These are phyloP conservation scores for Persicaria tinctoria DNA, from an alignment of 148 eudicot genomes.

Conservation along the genomic window DNA sequence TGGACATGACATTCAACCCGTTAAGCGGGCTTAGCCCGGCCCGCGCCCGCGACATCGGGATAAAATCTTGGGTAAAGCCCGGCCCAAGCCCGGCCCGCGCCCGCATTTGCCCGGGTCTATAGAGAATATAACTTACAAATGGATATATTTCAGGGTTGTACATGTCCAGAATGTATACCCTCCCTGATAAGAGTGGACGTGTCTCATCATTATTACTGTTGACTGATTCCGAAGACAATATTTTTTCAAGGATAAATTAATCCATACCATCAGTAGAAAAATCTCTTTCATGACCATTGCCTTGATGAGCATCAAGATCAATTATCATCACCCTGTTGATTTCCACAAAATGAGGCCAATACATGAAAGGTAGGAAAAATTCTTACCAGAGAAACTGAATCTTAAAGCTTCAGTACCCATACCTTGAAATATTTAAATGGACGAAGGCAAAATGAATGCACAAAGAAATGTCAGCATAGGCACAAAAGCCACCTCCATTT, in stretches of 20 bases:
- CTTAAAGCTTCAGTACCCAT: slow-evolving; percentile 7
- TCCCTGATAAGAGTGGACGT: slow-evolving; percentile 32
- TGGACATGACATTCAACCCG: no score
- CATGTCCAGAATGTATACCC: slow-evolving; percentile 90
- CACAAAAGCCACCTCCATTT: slow-evolving; percentile 92
- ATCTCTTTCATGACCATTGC: slow-evolving; percentile 93
- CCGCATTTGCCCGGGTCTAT: no score
- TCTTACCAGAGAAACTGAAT: not conserved
- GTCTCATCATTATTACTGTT: not conserved
- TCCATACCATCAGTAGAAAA: slow-evolving; percentile 68
- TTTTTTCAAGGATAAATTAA: not conserved
- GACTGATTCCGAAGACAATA: not conserved
- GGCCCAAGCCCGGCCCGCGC: no score
- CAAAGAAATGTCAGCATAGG: slow-evolving; percentile 83
- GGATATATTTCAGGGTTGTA: slow-evolving; percentile 86
- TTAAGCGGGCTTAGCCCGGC: no score
- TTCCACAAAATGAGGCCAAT: slow-evolving; percentile 15
- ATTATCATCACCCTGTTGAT: slow-evolving; percentile 75
- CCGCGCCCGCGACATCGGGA: no score
- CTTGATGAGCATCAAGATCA: slow-evolving; percentile 99
- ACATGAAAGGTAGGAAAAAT: not conserved
- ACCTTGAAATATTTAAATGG: slow-evolving; percentile 66
- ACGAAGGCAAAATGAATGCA: slow-evolving; percentile 74
- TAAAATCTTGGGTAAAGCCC: no score
- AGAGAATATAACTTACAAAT: slow-evolving; percentile 43